Conservation (phyloP, 75 land plant genomes). For the Larix kaempferi region DNA sequence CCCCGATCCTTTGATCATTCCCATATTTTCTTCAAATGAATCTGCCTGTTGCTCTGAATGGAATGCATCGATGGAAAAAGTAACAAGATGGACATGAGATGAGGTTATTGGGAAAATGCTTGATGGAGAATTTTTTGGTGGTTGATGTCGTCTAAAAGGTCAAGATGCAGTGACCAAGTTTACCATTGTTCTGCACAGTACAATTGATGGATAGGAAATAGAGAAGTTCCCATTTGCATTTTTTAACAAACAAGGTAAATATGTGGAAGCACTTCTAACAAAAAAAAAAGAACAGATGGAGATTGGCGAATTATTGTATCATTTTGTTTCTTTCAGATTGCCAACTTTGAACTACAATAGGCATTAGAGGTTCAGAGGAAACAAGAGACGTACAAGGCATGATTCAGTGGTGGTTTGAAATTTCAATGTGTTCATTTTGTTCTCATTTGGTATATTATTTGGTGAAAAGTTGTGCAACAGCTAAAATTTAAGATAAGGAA, state of each 20-base stretch:
- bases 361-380: conserved; percentile 59
- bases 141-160: conserved; percentile 70
- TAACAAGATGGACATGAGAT: conserved; percentile 75
- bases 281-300: conserved; percentile 64
- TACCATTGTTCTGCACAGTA: too few relatives aligned
- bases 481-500: too few relatives aligned
- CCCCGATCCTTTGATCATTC: conserved; percentile 90
- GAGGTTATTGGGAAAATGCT: conserved; percentile 86
- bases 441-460: too few relatives aligned
- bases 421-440: too few relatives aligned
- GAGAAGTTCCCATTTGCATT: conserved; percentile 75
- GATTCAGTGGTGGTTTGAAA: too few relatives aligned
- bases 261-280: conserved; percentile 67
- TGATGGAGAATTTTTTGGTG: conserved; percentile 91
- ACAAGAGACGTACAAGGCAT: too few relatives aligned
- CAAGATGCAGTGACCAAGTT: conserved; percentile 76
- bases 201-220: conserved; percentile 65
- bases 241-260: conserved; percentile 62
- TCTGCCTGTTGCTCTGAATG: conserved; percentile 88
- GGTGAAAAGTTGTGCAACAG: too few relatives aligned
- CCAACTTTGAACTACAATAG: too few relatives aligned
- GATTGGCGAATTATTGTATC: conserved; percentile 60
- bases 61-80: conserved; percentile 95
- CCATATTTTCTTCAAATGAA: conserved; percentile 94
- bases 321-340: too few relatives aligned